Percentiles rank a stretch among this genome's conserved stretches.
These are phyloP conservation scores for Hondaea fermentalgiana DNA, from an alignment of 108 stramenopile genomes.

Conservation along the genomic window DNA sequence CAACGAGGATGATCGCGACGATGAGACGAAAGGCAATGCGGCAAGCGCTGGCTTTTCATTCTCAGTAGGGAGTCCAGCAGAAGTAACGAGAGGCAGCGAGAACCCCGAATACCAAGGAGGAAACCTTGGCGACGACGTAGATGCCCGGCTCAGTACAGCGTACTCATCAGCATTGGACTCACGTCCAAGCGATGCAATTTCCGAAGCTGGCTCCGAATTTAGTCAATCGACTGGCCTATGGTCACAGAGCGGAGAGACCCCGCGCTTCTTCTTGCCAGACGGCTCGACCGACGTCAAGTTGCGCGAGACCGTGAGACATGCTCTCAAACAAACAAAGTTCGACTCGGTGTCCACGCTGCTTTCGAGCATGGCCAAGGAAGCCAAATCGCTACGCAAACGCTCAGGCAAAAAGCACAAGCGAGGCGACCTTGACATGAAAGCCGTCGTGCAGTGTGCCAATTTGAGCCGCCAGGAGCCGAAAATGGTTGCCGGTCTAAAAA, in stretches of 20 bases:
- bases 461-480: background rate
- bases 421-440: background rate
- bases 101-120: no score
- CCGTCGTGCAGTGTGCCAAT: background rate
- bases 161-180: background rate
- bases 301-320: constrained; percentile 40
- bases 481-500: background rate
- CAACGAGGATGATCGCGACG: background rate
- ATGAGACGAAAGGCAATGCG: background rate
- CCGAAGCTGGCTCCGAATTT: constrained; percentile 1
- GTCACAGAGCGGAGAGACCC: background rate
- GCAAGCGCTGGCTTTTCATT: no score
- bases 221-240: constrained; percentile 3
- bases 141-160: background rate
- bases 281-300: constrained; percentile 47
- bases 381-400: background rate
- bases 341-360: constrained; percentile 59
- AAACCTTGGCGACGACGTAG: background rate
- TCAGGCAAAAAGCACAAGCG: background rate
- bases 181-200: background rate
- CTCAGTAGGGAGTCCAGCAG: no score
- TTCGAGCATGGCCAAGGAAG: constrained; percentile 16
- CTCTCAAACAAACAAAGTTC: constrained; percentile 44
- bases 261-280: constrained; percentile 44
- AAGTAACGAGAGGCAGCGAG: no score